Evolutionary conservation across 2,329 filamentous ascomycete species (phyloP), one percentile per base, ranked within the genome.

Genomic region (Tolypocladium tundrense): DNA sequence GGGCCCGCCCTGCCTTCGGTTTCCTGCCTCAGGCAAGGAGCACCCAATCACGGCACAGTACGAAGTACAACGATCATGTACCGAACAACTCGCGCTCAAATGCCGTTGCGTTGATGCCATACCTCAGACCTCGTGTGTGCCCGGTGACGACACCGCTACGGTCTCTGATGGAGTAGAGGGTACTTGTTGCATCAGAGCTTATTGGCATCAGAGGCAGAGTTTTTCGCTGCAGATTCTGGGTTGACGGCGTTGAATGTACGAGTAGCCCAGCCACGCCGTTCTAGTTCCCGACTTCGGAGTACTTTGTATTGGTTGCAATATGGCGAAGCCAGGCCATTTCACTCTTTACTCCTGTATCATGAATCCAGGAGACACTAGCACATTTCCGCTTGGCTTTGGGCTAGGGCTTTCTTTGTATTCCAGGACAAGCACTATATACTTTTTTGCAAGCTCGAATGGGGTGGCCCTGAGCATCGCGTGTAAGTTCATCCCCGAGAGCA

Each of bases 1-100:
- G 45, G 52, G 63, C 56, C 65, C 63, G 63, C 58, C 7, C 31
- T 41, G 24, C 11, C 11, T 21, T 51, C 27, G 53, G n/a, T 11
- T 53, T 58, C 42, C 45, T 67, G 70, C 70, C 70, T 56, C 54
- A 56, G 54, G 54, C 54, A 51, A 37, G 31, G 8, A 37, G 10
- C 31, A 14, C 27, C 54, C 54, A 55, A 55, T 55, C 54, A 55
- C 54, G 41, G 27, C 27, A 24, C 53, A 21, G 40, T 42, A 55
- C 48, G 3, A 21, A 35, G 40, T 42, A 55, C 48, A 6, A 21
- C 27, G 1, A 3, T 5, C 31, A 33, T 11, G 48, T 37, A 52
- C 31, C 31, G 48, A 21, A 10, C 9, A 31, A 3, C 14, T 10
- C 13, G 24, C 7, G 14, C 24, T 31, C 45, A 51, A 50, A 10